Evolutionary conservation across 805 yeast genomes (phyloP).

Genomic region (Starmerella tilneyi): DNA sequence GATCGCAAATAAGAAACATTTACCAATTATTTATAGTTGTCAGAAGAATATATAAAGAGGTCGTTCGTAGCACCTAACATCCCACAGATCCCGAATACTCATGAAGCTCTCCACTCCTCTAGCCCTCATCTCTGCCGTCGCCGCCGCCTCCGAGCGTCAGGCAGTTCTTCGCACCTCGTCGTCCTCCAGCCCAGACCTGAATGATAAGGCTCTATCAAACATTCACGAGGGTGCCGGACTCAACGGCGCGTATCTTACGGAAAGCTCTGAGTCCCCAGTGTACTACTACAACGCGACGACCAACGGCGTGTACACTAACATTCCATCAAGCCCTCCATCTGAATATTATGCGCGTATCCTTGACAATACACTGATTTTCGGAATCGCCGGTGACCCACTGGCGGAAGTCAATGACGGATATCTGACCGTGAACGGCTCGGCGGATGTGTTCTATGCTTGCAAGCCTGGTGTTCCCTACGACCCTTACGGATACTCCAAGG

Average conservation of each 20-base stretch:
- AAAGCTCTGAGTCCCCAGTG: neutral
- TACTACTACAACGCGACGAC: conserved; percentile 1
- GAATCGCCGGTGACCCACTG: neutral
- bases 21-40: too few relatives aligned
- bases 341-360: neutral
- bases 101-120: neutral
- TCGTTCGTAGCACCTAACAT: too few relatives aligned
- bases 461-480: conserved; percentile 3
- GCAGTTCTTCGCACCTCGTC: neutral
- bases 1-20: neutral
- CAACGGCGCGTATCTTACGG: neutral
- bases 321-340: neutral
- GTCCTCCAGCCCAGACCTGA: neutral
- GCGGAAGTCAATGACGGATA: neutral
- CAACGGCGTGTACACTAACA: neutral
- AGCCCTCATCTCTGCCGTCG: neutral
- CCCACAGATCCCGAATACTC: too few relatives aligned
- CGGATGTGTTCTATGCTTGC: conserved; percentile 5
- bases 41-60: neutral
- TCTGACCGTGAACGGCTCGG: conserved; percentile 7
- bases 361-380: neutral
- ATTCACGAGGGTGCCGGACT: conserved; percentile 9
- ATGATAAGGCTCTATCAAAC: neutral
- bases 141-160: too few relatives aligned
- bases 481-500: conserved; percentile 3